Evolutionary conservation across 768 basidiomycete species (phyloP).

Genomic region (Russula sp.): DNA sequence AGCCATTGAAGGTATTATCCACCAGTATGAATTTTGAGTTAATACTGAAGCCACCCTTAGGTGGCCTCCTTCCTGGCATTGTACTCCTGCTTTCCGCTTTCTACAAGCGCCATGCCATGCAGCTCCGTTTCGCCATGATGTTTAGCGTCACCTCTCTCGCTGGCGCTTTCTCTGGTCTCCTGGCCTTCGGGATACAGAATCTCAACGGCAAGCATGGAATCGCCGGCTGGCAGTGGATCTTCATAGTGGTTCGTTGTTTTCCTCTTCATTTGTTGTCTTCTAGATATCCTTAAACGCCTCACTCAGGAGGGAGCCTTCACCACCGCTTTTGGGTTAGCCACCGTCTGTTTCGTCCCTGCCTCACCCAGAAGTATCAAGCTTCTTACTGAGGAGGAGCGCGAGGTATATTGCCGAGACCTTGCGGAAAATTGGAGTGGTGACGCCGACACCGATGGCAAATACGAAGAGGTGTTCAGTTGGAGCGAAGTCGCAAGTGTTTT

Average conservation of each 20-base stretch:
- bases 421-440: constrained; percentile 35
- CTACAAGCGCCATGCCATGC: constrained; percentile 34
- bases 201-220: constrained; percentile 53
- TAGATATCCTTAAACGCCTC: not conserved
- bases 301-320: constrained; percentile 60
- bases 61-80: constrained; percentile 47
- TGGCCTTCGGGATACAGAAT: constrained; percentile 57
- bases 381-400: constrained; percentile 49
- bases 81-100: constrained; percentile 34
- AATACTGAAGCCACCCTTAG: constrained; percentile 12
- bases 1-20: constrained; percentile 50
- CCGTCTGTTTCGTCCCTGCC: constrained; percentile 51
- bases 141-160: constrained; percentile 48
- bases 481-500: constrained; percentile 49
- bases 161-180: constrained; percentile 61
- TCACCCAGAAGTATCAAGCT: constrained; percentile 47
- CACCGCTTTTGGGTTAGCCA: constrained; percentile 49
- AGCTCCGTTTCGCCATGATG: constrained; percentile 43
- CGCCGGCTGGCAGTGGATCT: constrained; percentile 67
- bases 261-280: not conserved
- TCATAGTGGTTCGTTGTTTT: constrained; percentile 46
- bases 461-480: constrained; percentile 54
- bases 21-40: not conserved
- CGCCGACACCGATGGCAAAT: constrained; percentile 41
- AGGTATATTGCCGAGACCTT: constrained; percentile 39